Base-by-base conservation (phyloP, 176 grass and related monocot species). In the Eremochloa ophiuroides region DNA sequence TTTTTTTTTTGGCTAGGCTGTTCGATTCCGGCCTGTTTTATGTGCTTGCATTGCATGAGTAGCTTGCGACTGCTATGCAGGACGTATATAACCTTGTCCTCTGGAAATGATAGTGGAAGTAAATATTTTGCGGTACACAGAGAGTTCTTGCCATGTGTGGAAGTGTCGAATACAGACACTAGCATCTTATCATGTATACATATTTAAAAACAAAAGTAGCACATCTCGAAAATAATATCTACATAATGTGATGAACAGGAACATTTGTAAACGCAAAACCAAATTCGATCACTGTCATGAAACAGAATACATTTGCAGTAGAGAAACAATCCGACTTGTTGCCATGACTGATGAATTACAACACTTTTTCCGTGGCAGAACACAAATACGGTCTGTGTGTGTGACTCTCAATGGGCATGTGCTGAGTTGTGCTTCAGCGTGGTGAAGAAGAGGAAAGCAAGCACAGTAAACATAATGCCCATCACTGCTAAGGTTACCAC, bases 381-480 rank as follows among this genome's bases (percentile, higher is more conserved):
- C 3, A 34, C 14, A 20, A 39, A 27, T 23, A 8, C 10, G 20
- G 5, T 22, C 20, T 20, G 37, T 81, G 15, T 59, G 14, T 10
- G 6, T n/a, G n/a, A 55, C 30, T n/a, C 18, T 81, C 41, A 62
- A 48, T 63, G 69, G 40, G 39, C 22, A 12, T 85, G 75, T 35
- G 76, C n/a, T 42, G 76, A 73, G 76, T 85, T 80, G 56, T 80
- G 76, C 58, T 85, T 85, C 58, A 80, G 44, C 31, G 6, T 9
- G 68, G 47, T 37, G 60, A 85, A 64, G 56, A 72, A 73, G n/a
- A 85, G 16, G 68, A 65, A 55, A 48, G 75, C 67, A 2, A 85
- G 67, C 27, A 35, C 28, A 6, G 42, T 29, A 38, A 79, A 85
- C 34, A 69, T 4, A 0, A 40, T 60, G 50, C 35, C 73, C 75